Conservation (phyloP, 345 rosid genomes). For the Camelina sativa region DNA sequence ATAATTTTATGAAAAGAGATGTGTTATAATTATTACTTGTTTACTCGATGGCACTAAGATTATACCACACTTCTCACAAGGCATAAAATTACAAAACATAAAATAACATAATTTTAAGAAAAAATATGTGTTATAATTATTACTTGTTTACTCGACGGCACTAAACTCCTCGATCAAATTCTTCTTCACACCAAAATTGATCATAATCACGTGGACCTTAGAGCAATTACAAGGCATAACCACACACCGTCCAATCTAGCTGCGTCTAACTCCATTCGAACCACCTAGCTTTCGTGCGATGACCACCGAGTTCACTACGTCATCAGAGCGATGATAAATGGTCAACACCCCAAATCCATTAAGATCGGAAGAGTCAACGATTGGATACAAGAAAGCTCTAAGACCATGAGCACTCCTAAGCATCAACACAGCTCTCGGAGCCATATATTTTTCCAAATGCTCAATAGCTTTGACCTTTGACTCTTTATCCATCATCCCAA, state of each 20-base stretch:
- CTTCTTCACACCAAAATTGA: slow-evolving; percentile 51
- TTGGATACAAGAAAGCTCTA: slow-evolving; percentile 87
- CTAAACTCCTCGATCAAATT: slow-evolving; percentile 57
- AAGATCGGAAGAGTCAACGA: slow-evolving; percentile 70
- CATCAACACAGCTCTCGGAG: slow-evolving; percentile 68
- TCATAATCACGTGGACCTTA: slow-evolving; percentile 55
- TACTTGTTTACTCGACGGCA: slow-evolving; percentile 32
- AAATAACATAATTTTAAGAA: neutral
- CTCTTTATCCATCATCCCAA: slow-evolving; percentile 85
- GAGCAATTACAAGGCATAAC: slow-evolving; percentile 64
- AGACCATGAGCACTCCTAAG: slow-evolving; percentile 90
- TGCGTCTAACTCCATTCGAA: slow-evolving; percentile 9
- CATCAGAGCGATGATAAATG: slow-evolving; percentile 79
- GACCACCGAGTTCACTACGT: slow-evolving; percentile 83
- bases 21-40: neutral
- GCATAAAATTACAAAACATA: slow-evolving; percentile 22
- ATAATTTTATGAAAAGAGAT: neutral
- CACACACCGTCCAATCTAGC: slow-evolving; percentile 33
- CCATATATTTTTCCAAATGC: slow-evolving; percentile 68
- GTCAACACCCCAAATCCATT: slow-evolving; percentile 73
- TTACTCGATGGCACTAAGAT: slow-evolving; percentile 36
- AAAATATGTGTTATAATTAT: slow-evolving; percentile 1
- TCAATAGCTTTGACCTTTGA: slow-evolving; percentile 59
- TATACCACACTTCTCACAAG: slow-evolving; percentile 24
- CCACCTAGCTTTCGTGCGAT: slow-evolving; percentile 66